Base-by-base conservation (phyloP, 2,329 filamentous ascomycete genomes). In the Epichloe elymi region DNA sequence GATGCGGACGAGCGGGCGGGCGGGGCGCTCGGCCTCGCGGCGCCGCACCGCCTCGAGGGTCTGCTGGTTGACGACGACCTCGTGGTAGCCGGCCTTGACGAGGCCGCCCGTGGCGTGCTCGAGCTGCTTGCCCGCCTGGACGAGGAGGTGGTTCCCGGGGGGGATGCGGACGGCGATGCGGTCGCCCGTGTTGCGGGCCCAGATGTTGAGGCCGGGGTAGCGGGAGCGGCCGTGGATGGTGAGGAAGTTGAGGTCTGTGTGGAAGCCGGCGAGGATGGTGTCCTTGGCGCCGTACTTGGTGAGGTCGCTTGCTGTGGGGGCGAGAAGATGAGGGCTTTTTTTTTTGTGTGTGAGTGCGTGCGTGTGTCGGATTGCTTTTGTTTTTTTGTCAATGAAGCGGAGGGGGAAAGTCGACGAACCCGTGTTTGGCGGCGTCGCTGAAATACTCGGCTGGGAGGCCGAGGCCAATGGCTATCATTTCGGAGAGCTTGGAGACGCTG, bases 221-320 rank as follows among this genome's bases (percentile, higher is more conserved):
- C 78, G 75, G 33, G 75, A 79, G 56, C 78, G 78, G 51, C 78
- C 78, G 67, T 82, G 78, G 64, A 82, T 82, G 56, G 78, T 82
- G 49, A 82, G 70, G 62, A 81, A 82, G 70, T 82, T 82, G 52
- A 82, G 75, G 59, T 82, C 78, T 1, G 78, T 81, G 63, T 82
- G 78, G 68, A 82, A 82, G 39, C 78, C 78, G 15, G 78, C 78
- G 15, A 82, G 72, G 59, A 82, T 80, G 47, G 76, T 81, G 66
- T 80, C 72, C 48, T 70, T 66, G 3, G 62, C 46, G 45, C 74
- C 75, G 65, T 80, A 78, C 52, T 73, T 76, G 12, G 55, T 50
- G 12, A 82, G 72, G 59, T 82, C 75, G 0, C 78, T 80, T 1
- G 78, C 76, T 1, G 78, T 82, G 0, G 78, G 78, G 1, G 78